These are phyloP conservation scores for Boletales sp. DNA, from an alignment of 768 basidiomycete genomes.

Conservation along the genomic window DNA sequence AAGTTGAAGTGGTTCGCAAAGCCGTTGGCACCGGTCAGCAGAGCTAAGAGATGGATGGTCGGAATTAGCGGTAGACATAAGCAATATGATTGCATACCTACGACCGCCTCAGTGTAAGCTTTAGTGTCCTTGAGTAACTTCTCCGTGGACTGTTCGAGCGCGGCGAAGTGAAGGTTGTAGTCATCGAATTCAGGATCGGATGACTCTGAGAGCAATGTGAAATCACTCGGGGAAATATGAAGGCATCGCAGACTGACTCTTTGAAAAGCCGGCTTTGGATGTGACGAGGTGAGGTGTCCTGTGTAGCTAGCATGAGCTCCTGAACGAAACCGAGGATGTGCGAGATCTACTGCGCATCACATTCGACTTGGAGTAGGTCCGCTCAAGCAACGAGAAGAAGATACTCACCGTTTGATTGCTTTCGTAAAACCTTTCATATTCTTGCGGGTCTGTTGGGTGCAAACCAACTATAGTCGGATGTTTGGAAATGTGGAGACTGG, in stretches of 20 bases:
- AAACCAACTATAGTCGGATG: not conserved
- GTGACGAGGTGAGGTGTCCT: constrained; percentile 92
- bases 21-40: constrained; percentile 63
- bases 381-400: not conserved
- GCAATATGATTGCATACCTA: constrained; percentile 37
- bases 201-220: constrained; percentile 49
- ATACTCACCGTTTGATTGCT: constrained; percentile 64
- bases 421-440: constrained; percentile 85
- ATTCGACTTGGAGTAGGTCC: not conserved
- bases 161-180: constrained; percentile 70
- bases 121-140: constrained; percentile 92
- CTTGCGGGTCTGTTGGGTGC: constrained; percentile 1
- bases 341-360: constrained; percentile 5
- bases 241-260: constrained; percentile 59
- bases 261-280: constrained; percentile 84
- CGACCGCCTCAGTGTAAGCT: constrained; percentile 80
- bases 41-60: constrained; percentile 36
- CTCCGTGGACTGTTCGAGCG: constrained; percentile 78
- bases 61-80: not conserved
- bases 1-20: constrained; percentile 62
- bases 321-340: constrained; percentile 2
- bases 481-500: not conserved
- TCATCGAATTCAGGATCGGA: constrained; percentile 90
- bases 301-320: constrained; percentile 7
- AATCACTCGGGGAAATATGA: not conserved